Conservation (phyloP, 352 stramenopile species). For the Phytopythium aichiense region DNA sequence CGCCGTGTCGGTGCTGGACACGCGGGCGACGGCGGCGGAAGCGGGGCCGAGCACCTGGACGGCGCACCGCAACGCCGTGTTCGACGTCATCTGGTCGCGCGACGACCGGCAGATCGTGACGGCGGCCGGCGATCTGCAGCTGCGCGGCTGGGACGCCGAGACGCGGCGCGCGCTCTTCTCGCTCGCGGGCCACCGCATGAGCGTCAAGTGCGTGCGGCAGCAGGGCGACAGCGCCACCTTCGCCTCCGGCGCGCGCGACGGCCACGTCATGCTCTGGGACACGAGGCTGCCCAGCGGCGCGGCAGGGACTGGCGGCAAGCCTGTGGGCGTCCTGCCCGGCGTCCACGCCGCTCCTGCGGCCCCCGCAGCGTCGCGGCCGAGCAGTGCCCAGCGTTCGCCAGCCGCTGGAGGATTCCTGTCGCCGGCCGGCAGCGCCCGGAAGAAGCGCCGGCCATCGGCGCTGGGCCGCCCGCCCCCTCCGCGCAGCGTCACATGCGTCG, state of each 20-base stretch:
- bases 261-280: slow-evolving; percentile 64
- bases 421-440: slow-evolving; percentile 21
- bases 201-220: slow-evolving; percentile 74
- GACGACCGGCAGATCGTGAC: slow-evolving; percentile 49
- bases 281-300: slow-evolving; percentile 9
- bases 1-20: slow-evolving; percentile 38
- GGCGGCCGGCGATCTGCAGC: slow-evolving; percentile 49
- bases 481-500: slow-evolving; percentile 68
- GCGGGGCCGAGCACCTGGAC: slow-evolving; percentile 18
- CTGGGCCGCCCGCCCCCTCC: slow-evolving; percentile 15
- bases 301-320: slow-evolving; percentile 5
- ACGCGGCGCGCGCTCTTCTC: slow-evolving; percentile 26
- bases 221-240: slow-evolving; percentile 28
- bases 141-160: slow-evolving; percentile 55
- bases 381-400: neutral
- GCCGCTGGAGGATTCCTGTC: slow-evolving; percentile 24
- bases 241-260: slow-evolving; percentile 57
- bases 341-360: slow-evolving; percentile 27
- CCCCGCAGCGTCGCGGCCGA: slow-evolving; percentile 10
- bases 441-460: slow-evolving; percentile 10
- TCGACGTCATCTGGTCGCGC: slow-evolving; percentile 59
- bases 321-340: slow-evolving; percentile 25
- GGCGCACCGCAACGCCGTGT: slow-evolving; percentile 67
- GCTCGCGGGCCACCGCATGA: slow-evolving; percentile 54
- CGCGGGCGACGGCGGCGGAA: slow-evolving; percentile 3